Evolutionary conservation across 176 grass and related monocot species (phyloP).

Genomic region (Oryza glaberrima): DNA sequence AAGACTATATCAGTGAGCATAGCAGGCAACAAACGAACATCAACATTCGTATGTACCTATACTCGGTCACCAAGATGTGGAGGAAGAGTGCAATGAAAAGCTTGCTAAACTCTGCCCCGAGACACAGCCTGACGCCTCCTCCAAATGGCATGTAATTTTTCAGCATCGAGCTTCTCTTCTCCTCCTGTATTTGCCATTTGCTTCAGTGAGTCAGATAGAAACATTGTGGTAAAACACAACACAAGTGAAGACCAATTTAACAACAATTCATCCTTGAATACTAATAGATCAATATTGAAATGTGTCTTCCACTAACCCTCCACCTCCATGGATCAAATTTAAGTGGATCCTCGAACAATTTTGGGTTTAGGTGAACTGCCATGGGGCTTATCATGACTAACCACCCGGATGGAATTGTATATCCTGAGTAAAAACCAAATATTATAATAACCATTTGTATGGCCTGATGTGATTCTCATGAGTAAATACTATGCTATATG

Average conservation of each 20-base stretch:
- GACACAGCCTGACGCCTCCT: conserved; percentile 27
- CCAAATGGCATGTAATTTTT: conserved; percentile 45
- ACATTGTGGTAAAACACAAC: not conserved
- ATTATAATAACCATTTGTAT: not conserved
- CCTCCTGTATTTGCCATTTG: conserved; percentile 18
- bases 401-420: conserved; percentile 30
- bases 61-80: conserved; percentile 32
- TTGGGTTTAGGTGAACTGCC: conserved; percentile 26
- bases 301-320: not conserved
- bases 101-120: conserved; percentile 33
- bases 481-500: too few species aligned
- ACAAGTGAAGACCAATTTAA: not conserved
- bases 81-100: conserved; percentile 36
- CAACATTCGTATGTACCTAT: not conserved
- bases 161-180: not conserved
- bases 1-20: not conserved
- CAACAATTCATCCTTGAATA: not conserved
- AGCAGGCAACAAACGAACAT: not conserved
- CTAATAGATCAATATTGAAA: not conserved
- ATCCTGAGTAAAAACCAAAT: not conserved
- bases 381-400: conserved; percentile 26
- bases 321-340: conserved; percentile 35
- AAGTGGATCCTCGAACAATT: conserved; percentile 18
- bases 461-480: not conserved
- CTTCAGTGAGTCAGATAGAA: too few species aligned